A percentile compares a stretch with the other conserved stretches of the same genome.
Evolutionary conservation across 2,329 filamentous ascomycete species (phyloP).

Genomic region (Colletotrichum filicis): DNA sequence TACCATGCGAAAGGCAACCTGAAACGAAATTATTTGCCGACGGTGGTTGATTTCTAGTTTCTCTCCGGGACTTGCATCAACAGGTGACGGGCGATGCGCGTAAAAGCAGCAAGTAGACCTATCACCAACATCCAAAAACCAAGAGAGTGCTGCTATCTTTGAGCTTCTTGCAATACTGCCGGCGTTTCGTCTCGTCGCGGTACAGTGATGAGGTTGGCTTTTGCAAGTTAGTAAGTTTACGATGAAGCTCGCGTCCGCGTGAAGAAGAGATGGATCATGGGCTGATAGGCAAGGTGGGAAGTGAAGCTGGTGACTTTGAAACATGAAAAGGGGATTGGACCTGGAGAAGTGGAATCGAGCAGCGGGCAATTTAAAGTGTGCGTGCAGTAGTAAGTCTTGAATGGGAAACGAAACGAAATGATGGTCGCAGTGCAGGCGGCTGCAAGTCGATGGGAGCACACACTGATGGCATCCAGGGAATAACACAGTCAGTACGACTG

Average conservation of each 20-base stretch:
- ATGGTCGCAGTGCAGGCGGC: slow-evolving; percentile 18
- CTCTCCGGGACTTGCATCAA: background rate
- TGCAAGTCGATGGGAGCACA: slow-evolving; percentile 24
- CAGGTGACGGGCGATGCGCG: background rate
- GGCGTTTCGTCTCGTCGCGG: background rate
- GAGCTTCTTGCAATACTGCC: background rate
- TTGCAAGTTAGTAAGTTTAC: background rate
- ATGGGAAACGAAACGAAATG: slow-evolving; percentile 25
- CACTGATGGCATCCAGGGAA: slow-evolving; percentile 18
- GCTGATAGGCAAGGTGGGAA: background rate
- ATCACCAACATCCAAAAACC: background rate
- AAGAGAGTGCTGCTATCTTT: background rate
- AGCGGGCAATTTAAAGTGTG: slow-evolving; percentile 25
- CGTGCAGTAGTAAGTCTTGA: slow-evolving; percentile 17
- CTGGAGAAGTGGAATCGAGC: slow-evolving; percentile 18
- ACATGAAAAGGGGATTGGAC: slow-evolving; percentile 12
- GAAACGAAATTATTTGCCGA: too few relatives aligned
- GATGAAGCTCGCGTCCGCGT: background rate
- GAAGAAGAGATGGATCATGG: background rate
- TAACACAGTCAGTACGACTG: slow-evolving; percentile 1
- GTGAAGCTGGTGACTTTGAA: slow-evolving; percentile 19
- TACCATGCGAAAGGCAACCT: slow-evolving; percentile 36
- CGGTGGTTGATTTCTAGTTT: background rate
- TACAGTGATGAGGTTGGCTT: background rate
- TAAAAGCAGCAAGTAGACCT: background rate